phyloP scores from a whole-genome alignment of 2,329 filamentous ascomycete species.

The Metarhizium robertsii region DNA sequence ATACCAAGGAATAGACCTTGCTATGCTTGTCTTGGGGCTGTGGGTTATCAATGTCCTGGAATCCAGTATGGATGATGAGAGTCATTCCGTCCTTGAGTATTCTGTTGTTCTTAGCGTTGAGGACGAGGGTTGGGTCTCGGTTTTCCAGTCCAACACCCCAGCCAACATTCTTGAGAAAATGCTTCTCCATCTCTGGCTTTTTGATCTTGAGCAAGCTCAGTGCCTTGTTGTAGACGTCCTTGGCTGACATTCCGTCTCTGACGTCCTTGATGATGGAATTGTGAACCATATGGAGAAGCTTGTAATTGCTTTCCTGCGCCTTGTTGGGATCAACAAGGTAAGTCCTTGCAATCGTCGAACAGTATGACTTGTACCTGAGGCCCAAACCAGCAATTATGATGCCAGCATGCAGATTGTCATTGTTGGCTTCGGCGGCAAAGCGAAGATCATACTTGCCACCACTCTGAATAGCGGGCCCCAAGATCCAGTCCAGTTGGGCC shows the following conservation, averaged over 20 bases:
- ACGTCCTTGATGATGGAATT: slow-evolving; percentile 86
- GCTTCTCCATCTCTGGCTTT: slow-evolving; percentile 90
- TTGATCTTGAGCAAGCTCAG: slow-evolving; percentile 71
- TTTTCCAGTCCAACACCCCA: slow-evolving; percentile 90
- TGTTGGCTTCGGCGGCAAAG: slow-evolving; percentile 68
- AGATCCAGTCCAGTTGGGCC: slow-evolving; percentile 85
- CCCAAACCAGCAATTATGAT: slow-evolving; percentile 91
- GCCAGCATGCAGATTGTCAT: slow-evolving; percentile 76
- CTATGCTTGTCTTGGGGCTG: slow-evolving; percentile 83
- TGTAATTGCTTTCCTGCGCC: slow-evolving; percentile 89
- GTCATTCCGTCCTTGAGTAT: slow-evolving; percentile 95
- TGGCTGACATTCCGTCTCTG: slow-evolving; percentile 73
- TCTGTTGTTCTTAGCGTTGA: slow-evolving; percentile 80
- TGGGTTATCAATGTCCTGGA: slow-evolving; percentile 81
- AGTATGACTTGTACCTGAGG: slow-evolving; percentile 91
- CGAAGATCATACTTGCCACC: slow-evolving; percentile 91
- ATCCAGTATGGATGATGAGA: slow-evolving; percentile 78
- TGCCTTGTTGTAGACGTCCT: slow-evolving; percentile 89
- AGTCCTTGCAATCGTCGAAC: slow-evolving; percentile 82
- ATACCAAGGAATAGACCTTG: slow-evolving; percentile 77
- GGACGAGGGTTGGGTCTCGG: slow-evolving; percentile 69
- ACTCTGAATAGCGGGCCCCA: slow-evolving; percentile 86
- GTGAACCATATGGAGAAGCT: slow-evolving; percentile 74
- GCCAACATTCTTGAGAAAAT: slow-evolving; percentile 88
- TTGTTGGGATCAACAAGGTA: slow-evolving; percentile 97